Conservation (phyloP, 2,329 filamentous ascomycete genomes). For the Verticillium nubilum region DNA sequence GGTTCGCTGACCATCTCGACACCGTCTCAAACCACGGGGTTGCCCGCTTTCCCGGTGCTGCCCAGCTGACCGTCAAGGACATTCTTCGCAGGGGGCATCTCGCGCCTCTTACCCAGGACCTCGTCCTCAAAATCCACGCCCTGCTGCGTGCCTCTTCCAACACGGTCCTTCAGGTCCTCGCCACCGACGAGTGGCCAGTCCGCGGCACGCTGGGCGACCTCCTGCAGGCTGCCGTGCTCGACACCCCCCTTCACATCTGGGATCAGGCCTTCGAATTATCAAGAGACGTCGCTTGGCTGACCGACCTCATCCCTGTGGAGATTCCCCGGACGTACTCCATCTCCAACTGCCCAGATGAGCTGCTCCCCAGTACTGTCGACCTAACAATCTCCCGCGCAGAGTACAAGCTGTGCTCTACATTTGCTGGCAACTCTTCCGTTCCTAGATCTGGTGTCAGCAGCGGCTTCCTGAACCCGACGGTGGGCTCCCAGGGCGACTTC, state of each 20-base stretch:
- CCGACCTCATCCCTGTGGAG: constrained; percentile 40
- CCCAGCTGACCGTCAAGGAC: constrained; percentile 36
- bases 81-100: constrained; percentile 46
- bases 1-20: constrained; percentile 41
- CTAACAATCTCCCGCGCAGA: constrained; percentile 46
- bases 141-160: constrained; percentile 44
- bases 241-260: constrained; percentile 43
- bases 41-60: constrained; percentile 5
- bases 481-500: constrained; percentile 29
- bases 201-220: constrained; percentile 44
- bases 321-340: constrained; percentile 49
- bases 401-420: constrained; percentile 39
- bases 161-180: constrained; percentile 40
- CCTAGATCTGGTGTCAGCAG: constrained; percentile 42
- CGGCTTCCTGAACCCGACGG: constrained; percentile 47
- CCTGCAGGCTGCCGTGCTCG: constrained; percentile 39
- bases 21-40: constrained; percentile 19
- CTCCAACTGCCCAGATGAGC: constrained; percentile 41
- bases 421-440: constrained; percentile 24
- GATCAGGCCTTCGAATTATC: constrained; percentile 41
- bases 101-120: constrained; percentile 44
- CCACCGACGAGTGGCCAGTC: constrained; percentile 46
- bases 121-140: constrained; percentile 42
- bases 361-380: constrained; percentile 45
- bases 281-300: constrained; percentile 36